These are phyloP conservation scores for Capronia epimyces DNA, from an alignment of 2,329 filamentous ascomycete species.

Conservation along the genomic window DNA sequence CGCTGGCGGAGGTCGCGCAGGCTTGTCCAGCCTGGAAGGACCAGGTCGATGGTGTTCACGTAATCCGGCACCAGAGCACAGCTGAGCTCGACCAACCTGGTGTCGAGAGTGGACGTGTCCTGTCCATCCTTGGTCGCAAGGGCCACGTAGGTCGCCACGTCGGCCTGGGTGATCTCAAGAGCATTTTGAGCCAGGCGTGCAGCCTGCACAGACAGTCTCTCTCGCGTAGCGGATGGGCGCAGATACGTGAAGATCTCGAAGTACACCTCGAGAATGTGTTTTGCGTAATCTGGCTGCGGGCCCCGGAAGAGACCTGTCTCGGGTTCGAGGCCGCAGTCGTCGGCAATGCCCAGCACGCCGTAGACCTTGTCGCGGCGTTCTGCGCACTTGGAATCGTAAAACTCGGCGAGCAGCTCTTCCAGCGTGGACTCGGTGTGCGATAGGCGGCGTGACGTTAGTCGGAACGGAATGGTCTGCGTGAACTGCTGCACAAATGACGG, in stretches of 20 bases:
- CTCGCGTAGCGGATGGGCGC: not conserved
- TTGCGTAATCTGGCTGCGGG: conserved; percentile 24
- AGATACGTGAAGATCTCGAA: conserved; percentile 23
- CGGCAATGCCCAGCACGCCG: conserved; percentile 26
- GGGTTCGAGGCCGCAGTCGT: conserved; percentile 19
- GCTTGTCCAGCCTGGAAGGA: conserved; percentile 24
- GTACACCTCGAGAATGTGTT: conserved; percentile 25
- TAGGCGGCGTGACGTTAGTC: conserved; percentile 20
- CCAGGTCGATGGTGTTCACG: conserved; percentile 17
- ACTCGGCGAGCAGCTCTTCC: conserved; percentile 24
- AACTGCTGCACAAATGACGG: conserved; percentile 12
- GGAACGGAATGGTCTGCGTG: conserved; percentile 22
- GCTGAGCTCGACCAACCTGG: not conserved
- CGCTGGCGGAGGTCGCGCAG: conserved; percentile 23
- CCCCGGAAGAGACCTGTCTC: not conserved
- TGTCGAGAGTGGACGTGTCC: not conserved
- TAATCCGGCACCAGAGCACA: conserved; percentile 17
- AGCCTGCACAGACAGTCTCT: conserved; percentile 4
- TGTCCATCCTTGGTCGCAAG: not conserved
- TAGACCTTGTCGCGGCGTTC: conserved; percentile 28
- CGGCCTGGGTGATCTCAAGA: conserved; percentile 8
- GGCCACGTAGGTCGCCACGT: conserved; percentile 9
- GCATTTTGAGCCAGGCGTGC: conserved; percentile 11
- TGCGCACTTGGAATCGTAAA: conserved; percentile 26
- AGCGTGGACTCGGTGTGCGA: conserved; percentile 18